Conservation (phyloP, 1,284 basidiomycete genomes). For the Melampsora larici-populina region DNA sequence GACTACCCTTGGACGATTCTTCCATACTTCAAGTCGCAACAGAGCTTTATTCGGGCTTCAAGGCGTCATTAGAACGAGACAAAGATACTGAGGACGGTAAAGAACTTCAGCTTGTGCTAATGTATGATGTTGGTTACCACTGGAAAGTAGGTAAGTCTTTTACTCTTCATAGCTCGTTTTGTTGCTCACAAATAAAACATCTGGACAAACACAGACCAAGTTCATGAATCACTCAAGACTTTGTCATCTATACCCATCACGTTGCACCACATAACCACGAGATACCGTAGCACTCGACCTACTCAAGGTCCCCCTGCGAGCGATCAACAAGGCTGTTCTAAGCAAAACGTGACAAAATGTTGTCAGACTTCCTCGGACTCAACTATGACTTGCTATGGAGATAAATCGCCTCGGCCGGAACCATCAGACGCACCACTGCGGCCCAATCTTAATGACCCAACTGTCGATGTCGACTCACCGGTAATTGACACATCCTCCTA, state of each 20-base stretch:
- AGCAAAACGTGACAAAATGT: background rate
- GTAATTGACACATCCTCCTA: background rate
- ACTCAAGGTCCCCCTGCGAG: background rate
- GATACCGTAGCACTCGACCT: background rate
- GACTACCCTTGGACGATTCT: constrained; percentile 47
- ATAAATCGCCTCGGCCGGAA: background rate
- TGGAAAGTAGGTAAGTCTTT: constrained; percentile 68
- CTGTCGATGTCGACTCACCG: constrained; percentile 57
- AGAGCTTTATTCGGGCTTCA: constrained; percentile 29
- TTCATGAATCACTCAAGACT: background rate
- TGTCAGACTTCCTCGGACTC: background rate
- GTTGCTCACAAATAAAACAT: constrained; percentile 49
- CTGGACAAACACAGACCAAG: background rate
- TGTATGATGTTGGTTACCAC: constrained; percentile 78
- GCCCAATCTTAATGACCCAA: constrained; percentile 71
- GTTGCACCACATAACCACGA: background rate
- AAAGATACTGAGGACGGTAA: constrained; percentile 32
- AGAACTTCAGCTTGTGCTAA: constrained; percentile 60
- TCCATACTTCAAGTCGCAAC: constrained; percentile 48
- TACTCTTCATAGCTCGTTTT: constrained; percentile 77
- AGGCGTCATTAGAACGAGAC: constrained; percentile 45
- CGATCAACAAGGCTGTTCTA: background rate
- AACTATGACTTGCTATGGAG: background rate
- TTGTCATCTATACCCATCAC: background rate
- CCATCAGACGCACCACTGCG: background rate